Evolutionary conservation across 495 filamentous ascomycete genomes (phyloP).

Genomic region (Darksidea phi): DNA sequence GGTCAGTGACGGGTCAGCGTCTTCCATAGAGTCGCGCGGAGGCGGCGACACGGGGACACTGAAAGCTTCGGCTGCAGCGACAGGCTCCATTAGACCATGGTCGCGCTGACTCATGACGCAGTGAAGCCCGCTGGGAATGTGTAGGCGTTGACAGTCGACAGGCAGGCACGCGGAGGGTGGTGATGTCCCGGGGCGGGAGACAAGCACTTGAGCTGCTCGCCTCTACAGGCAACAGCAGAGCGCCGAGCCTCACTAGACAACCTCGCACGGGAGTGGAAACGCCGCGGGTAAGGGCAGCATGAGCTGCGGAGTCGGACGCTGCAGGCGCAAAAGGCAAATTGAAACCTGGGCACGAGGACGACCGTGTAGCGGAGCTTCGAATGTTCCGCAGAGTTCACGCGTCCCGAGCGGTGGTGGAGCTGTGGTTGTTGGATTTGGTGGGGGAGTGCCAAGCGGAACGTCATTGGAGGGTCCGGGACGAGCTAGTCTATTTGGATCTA

Average conservation of each 20-base stretch:
- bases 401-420: neutral
- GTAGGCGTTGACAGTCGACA: conserved; percentile 2
- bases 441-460: neutral
- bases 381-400: neutral
- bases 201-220: neutral
- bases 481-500: neutral
- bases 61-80: conserved; percentile 18
- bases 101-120: conserved; percentile 27
- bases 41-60: conserved; percentile 36
- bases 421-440: conserved; percentile 7
- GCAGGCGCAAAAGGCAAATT: conserved; percentile 8
- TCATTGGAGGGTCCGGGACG: neutral
- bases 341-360: neutral
- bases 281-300: conserved; percentile 14
- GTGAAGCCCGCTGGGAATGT: conserved; percentile 1
- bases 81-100: conserved; percentile 35
- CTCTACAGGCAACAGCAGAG: conserved; percentile 24
- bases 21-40: conserved; percentile 56
- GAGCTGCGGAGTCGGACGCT: conserved; percentile 10
- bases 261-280: neutral
- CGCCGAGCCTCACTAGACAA: conserved; percentile 16
- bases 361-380: neutral
- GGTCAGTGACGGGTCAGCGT: conserved; percentile 53
- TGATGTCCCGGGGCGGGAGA: neutral
- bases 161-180: conserved; percentile 3